Evolutionary conservation across 768 basidiomycete species (phyloP).

Genomic region (Trametes meyenii): DNA sequence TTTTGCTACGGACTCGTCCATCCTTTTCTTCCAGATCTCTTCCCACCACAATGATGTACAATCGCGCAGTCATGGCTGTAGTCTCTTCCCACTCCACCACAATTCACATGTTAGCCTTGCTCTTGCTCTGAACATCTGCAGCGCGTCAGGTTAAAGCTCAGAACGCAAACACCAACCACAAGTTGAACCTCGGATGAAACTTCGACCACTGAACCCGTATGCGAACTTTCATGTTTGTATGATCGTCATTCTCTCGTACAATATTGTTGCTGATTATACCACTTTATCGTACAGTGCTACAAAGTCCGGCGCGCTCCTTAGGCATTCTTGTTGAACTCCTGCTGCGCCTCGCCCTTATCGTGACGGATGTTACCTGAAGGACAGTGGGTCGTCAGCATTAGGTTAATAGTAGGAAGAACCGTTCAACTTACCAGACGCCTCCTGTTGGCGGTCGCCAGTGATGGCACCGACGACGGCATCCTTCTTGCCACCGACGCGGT

Average conservation of each 20-base stretch:
- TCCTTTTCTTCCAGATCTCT: neutral
- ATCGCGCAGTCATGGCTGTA: constrained; percentile 22
- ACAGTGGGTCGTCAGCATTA: neutral
- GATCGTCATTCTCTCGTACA: no score
- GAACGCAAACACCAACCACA: no score
- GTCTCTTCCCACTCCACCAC: constrained; percentile 6
- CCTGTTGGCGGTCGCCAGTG: constrained; percentile 55
- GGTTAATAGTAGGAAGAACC: neutral
- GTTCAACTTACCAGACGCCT: constrained; percentile 46
- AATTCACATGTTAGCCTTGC: constrained; percentile 15
- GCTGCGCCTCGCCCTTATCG: constrained; percentile 26
- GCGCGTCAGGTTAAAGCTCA: no score
- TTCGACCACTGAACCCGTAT: no score
- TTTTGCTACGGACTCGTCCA: constrained; percentile 7
- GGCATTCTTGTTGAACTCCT: constrained; percentile 25
- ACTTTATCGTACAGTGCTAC: neutral
- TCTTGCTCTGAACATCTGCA: neutral
- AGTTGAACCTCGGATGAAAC: no score
- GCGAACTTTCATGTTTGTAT: no score
- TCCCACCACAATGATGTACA: constrained; percentile 17
- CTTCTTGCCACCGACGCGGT: constrained; percentile 53
- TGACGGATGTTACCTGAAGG: constrained; percentile 24
- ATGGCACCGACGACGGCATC: constrained; percentile 58
- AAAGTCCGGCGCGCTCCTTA: neutral
- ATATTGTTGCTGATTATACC: neutral